These are phyloP conservation scores for Saccharomycopsis oosterbeekiorum DNA, from an alignment of 805 yeast genomes.

Conservation along the genomic window DNA sequence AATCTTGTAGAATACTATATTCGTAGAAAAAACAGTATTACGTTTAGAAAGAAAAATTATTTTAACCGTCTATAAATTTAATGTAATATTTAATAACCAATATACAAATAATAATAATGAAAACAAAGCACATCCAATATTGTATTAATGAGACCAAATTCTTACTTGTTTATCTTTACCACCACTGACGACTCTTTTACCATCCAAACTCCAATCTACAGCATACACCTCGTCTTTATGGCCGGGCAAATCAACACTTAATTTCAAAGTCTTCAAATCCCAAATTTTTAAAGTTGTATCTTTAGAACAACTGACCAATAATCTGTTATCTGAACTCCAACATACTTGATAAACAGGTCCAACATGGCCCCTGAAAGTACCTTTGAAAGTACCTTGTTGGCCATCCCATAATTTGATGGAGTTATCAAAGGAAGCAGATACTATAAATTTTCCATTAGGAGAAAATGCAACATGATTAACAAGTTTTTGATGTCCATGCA, in stretches of 20 bases:
- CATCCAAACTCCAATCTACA: constrained; percentile 97
- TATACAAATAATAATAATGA: not conserved
- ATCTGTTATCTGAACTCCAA: constrained; percentile 92
- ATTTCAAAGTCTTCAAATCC: constrained; percentile 82
- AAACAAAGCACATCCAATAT: not conserved
- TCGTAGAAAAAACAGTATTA: not conserved
- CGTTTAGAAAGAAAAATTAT: not conserved
- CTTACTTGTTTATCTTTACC: constrained; percentile 94
- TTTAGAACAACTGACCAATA: constrained; percentile 87
- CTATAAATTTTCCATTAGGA: constrained; percentile 87
- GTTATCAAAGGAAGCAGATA: constrained; percentile 91
- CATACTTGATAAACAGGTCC: constrained; percentile 97
- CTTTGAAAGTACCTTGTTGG: constrained; percentile 74
- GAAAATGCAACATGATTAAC: constrained; percentile 94
- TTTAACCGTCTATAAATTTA: not conserved
- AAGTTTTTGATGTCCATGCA: constrained; percentile 96
- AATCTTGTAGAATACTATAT: not conserved
- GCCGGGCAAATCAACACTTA: constrained; percentile 87
- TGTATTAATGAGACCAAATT: constrained; percentile 71
- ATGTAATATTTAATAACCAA: not conserved
- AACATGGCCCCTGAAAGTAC: constrained; percentile 93
- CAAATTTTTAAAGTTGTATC: constrained; percentile 95
- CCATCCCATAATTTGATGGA: constrained; percentile 97
- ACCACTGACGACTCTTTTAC: constrained; percentile 89
- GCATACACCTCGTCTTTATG: constrained; percentile 94